Conservation (phyloP, 2,329 filamentous ascomycete species). For the Cladosporium austrohemisphaericum region DNA sequence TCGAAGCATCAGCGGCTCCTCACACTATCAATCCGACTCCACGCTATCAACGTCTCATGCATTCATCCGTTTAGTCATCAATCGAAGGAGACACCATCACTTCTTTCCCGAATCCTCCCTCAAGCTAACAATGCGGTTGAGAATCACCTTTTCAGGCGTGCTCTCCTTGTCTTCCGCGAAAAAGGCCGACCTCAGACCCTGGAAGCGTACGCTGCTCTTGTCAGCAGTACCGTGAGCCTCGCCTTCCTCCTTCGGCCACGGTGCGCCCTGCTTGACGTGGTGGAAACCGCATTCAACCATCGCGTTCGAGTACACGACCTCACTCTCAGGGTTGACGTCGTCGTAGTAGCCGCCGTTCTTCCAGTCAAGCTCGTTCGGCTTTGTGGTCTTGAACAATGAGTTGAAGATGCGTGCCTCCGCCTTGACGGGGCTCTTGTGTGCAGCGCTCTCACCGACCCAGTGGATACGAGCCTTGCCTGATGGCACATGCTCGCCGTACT, state of each 20-base stretch:
- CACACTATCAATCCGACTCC: not conserved
- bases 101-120: conserved; percentile 80
- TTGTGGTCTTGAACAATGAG: conserved; percentile 79
- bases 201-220: conserved; percentile 78
- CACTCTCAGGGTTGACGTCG: conserved; percentile 79
- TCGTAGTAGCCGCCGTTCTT: conserved; percentile 74
- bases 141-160: conserved; percentile 68
- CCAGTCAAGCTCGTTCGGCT: conserved; percentile 67
- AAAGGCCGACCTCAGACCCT: conserved; percentile 84
- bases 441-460: conserved; percentile 73
- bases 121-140: conserved; percentile 88
- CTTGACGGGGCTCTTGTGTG: conserved; percentile 55
- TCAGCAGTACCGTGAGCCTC: conserved; percentile 56
- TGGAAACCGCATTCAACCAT: conserved; percentile 80
- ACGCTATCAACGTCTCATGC: conserved; percentile 2
- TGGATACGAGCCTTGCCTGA: conserved; percentile 63
- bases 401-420: conserved; percentile 78
- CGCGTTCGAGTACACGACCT: conserved; percentile 73
- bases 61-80: not conserved
- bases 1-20: not conserved
- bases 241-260: conserved; percentile 76
- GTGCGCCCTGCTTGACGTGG: conserved; percentile 67
- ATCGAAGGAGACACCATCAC: conserved; percentile 3
- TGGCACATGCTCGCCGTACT: conserved; percentile 62
- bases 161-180: conserved; percentile 76